Evolutionary conservation across 2,329 filamentous ascomycete genomes (phyloP).

Genomic region (Arthrobotrys iridis): DNA sequence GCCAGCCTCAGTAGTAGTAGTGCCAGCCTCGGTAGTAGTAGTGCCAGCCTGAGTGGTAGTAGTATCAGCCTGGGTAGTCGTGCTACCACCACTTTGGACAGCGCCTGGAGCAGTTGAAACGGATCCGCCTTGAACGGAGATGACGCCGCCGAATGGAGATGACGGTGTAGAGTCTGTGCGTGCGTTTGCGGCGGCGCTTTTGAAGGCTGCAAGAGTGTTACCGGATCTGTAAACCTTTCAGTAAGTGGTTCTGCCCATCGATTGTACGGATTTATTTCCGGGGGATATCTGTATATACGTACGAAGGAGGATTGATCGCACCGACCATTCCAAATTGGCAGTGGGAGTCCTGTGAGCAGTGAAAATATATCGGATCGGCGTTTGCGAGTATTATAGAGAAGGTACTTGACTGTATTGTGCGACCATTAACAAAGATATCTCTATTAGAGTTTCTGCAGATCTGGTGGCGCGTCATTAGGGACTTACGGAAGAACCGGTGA

Average conservation of each 20-base stretch:
- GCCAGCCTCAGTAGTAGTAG: neutral
- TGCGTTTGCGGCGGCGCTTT: constrained; percentile 17
- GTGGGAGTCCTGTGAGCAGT: constrained; percentile 24
- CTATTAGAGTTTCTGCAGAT: neutral
- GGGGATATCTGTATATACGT: neutral
- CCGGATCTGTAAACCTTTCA: constrained; percentile 5
- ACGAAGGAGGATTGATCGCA: constrained; percentile 44
- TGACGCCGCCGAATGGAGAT: constrained; percentile 26
- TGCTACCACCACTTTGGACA: neutral
- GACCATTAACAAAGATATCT: neutral
- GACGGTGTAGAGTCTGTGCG: constrained; percentile 8
- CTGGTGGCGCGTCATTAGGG: neutral
- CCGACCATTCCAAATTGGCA: constrained; percentile 50
- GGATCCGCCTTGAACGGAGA: constrained; percentile 22
- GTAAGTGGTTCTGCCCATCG: too few relatives aligned
- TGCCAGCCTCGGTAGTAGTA: neutral
- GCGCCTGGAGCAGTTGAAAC: constrained; percentile 37
- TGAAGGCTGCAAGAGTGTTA: constrained; percentile 46
- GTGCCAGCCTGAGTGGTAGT: neutral
- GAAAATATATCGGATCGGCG: constrained; percentile 36
- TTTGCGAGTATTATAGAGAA: constrained; percentile 77
- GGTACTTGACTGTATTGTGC: constrained; percentile 61
- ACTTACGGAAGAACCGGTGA: constrained; percentile 23
- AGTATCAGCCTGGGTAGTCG: neutral
- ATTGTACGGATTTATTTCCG: too few relatives aligned